Conservation (phyloP, 176 grass and related monocot species). For the Zizania latifolia region DNA sequence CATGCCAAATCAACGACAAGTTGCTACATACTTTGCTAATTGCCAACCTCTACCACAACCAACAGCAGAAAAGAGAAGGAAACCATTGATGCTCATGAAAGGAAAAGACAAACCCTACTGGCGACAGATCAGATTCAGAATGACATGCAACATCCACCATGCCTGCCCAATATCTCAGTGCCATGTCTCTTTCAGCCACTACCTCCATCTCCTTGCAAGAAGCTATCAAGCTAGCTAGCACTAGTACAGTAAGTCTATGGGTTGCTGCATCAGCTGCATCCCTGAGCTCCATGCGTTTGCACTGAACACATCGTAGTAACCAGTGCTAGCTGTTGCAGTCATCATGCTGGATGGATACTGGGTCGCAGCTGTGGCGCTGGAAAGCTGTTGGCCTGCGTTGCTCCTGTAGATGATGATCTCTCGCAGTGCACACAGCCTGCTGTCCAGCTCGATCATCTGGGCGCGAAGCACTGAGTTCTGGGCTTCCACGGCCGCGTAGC, state of each 20-base stretch:
- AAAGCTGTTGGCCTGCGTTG: not conserved
- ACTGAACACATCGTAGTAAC: not conserved
- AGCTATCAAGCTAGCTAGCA: constrained; percentile 13
- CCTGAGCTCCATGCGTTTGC: constrained; percentile 1
- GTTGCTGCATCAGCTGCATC: constrained; percentile 27
- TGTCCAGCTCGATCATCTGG: constrained; percentile 41
- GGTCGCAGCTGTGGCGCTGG: not conserved
- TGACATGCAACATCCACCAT: not conserved
- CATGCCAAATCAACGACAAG: no score
- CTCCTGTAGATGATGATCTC: constrained; percentile 35
- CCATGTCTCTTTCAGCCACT: not conserved
- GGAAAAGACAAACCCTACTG: no score
- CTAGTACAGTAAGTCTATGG: constrained; percentile 24
- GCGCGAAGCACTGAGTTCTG: constrained; percentile 63
- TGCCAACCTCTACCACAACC: no score
- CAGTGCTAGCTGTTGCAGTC: not conserved
- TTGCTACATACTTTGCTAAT: no score
- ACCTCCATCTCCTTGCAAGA: not conserved
- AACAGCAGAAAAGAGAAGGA: no score
- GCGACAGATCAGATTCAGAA: no score
- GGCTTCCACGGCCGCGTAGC: constrained; percentile 3
- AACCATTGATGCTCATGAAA: no score
- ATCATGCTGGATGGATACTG: not conserved
- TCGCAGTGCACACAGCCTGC: constrained; percentile 31
- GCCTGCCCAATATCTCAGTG: not conserved